These are phyloP conservation scores for Zymoseptoria crescenta DNA, from an alignment of 2,329 filamentous ascomycete species.

Conservation along the genomic window DNA sequence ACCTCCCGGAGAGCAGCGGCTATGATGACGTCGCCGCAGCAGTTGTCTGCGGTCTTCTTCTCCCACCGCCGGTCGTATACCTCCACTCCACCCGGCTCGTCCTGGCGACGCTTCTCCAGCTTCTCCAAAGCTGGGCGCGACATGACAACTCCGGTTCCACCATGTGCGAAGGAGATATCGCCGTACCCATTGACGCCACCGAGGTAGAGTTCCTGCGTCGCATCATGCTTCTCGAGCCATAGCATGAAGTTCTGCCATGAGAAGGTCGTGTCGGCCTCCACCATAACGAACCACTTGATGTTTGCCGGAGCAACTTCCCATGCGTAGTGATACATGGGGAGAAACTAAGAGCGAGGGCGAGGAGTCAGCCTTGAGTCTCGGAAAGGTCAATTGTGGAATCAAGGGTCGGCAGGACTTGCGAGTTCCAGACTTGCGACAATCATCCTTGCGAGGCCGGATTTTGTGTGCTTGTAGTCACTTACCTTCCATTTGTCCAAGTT, in stretches of 20 bases:
- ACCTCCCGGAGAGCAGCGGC: conserved; percentile 43
- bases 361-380: too few species aligned
- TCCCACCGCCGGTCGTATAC: conserved; percentile 35
- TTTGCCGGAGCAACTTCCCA: conserved; percentile 39
- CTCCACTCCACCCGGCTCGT: conserved; percentile 29
- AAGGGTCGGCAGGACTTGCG: too few species aligned
- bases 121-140: conserved; percentile 35
- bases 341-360: conserved; percentile 32
- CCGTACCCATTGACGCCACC: conserved; percentile 38
- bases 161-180: conserved; percentile 35
- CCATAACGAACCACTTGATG: conserved; percentile 50
- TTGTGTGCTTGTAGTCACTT: neutral
- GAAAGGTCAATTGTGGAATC: too few species aligned
- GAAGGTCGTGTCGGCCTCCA: conserved; percentile 49
- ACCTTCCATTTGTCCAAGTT: conserved; percentile 10
- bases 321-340: conserved; percentile 47
- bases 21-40: conserved; percentile 49
- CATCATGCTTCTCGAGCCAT: conserved; percentile 44
- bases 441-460: neutral
- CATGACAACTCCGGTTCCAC: conserved; percentile 38
- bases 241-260: conserved; percentile 42
- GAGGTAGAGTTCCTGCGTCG: conserved; percentile 40
- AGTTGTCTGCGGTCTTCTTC: conserved; percentile 39
- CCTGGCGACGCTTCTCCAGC: conserved; percentile 32
- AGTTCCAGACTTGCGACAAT: neutral